Evolutionary conservation across 176 grass and related monocot species (phyloP).

Genomic region (Oryza glaberrima): DNA sequence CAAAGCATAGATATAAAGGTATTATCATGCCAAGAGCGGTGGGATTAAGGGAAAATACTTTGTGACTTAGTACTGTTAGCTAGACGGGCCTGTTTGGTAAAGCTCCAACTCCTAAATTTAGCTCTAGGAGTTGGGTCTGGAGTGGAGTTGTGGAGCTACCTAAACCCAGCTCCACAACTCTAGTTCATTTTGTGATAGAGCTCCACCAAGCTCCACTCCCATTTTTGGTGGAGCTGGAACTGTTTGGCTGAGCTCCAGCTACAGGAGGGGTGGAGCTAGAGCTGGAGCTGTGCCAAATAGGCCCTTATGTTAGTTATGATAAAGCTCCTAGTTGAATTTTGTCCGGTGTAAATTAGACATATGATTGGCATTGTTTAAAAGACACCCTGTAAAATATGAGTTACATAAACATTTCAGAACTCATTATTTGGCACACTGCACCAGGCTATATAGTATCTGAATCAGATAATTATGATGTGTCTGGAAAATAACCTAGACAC

Average conservation of each 20-base stretch:
- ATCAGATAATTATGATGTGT: neutral
- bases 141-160: no score
- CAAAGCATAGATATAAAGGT: neutral
- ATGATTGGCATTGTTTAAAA: neutral
- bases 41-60: slow-evolving; percentile 11
- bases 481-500: neutral
- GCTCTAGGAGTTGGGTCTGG: no score
- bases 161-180: no score
- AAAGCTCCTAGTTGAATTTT: slow-evolving; percentile 1
- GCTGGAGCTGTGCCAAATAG: no score
- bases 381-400: neutral
- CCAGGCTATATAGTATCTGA: neutral
- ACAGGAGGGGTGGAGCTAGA: no score
- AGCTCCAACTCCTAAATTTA: no score
- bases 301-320: slow-evolving; percentile 1
- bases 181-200: no score
- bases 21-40: neutral
- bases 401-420: neutral
- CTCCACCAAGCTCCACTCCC: no score
- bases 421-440: neutral
- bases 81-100: neutral
- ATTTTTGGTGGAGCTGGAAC: no score
- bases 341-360: neutral
- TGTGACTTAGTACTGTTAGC: neutral
- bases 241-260: no score